Base-by-base conservation (phyloP, 2,329 filamentous ascomycete genomes). In the Penicillium hordei region DNA sequence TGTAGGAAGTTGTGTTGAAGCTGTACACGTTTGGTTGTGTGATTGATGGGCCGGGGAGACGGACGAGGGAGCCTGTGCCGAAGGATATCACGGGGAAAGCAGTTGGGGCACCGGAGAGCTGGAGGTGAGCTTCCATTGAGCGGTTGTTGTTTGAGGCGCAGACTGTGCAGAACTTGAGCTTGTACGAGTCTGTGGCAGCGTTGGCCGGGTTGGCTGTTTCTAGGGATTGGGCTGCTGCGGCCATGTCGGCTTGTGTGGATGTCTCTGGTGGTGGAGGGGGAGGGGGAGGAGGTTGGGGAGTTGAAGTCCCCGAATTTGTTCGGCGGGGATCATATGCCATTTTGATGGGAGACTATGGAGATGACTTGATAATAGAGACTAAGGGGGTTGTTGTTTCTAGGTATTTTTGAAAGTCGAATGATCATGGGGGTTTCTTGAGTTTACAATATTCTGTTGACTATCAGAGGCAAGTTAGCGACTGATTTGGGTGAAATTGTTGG, bases 111-210 rank as follows among this genome's bases (percentile, higher is more conserved):
- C 89, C 85, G 5, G 94, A 91, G 34, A 99, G 87, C 62, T 91
- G 90, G 29, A 97, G 86, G 76, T 99, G 94, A n/a, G 93, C 93
- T 82, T 97, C 94, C 94, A 99, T 97, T n/a, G 91, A 96, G 86
- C 94, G 87, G 72, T 99, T 99, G 76, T 99, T 92, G 70, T 99
- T 99, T 70, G 92, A 96, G 8, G 94, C 94, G 77, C 94, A 99
- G n/a, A 99, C 93, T 3, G 94, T 97, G 81, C 93, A 97, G 77
- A 97, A 97, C 72, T 90, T 95, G 61, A 99, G 84, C 77, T 94
- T 96, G 82, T 88, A 96, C 52, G 82, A 85, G n/a, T 79, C 79
- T 27, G 83, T 80, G 54, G 42, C 45, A n/a, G 51, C 31, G 27
- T 9, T 12, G 21, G 49, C 40, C 31, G 48, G 44, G 34, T 51